Evolutionary conservation across 192 early-diverging fungal genomes (phyloP).

Genomic region (Backusella tarrabulga): DNA sequence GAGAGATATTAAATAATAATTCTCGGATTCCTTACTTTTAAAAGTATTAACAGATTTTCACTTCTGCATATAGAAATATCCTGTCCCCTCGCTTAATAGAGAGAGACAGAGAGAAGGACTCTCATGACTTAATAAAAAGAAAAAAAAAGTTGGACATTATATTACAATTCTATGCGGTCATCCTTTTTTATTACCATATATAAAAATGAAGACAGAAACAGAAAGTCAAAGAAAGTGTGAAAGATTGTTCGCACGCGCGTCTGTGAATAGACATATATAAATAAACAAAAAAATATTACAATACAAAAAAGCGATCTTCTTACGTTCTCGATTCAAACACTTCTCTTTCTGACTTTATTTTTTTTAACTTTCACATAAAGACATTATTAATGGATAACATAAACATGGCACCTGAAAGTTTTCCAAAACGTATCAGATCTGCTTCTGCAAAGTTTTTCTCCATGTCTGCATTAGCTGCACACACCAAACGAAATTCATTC

Average conservation of each 20-base stretch:
- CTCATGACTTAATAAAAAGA: not conserved
- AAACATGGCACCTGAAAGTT: not conserved
- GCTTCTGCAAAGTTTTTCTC: slow-evolving; percentile 5
- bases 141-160: not conserved
- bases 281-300: not conserved
- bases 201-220: not conserved
- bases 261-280: not conserved
- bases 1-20: not conserved
- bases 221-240: not conserved
- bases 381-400: not conserved
- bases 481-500: slow-evolving; percentile 7
- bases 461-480: not conserved
- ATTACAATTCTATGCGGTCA: not conserved
- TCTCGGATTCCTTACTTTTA: not conserved
- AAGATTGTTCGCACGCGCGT: not conserved
- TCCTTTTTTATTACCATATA: not conserved
- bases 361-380: not conserved
- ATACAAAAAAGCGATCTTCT: not conserved
- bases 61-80: not conserved
- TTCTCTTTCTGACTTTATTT: not conserved
- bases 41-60: not conserved
- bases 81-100: not conserved
- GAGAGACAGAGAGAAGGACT: not conserved
- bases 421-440: slow-evolving; percentile 12
- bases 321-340: not conserved